Conservation (phyloP, 2,329 filamentous ascomycete species). For the Aureobasidium sp. region DNA sequence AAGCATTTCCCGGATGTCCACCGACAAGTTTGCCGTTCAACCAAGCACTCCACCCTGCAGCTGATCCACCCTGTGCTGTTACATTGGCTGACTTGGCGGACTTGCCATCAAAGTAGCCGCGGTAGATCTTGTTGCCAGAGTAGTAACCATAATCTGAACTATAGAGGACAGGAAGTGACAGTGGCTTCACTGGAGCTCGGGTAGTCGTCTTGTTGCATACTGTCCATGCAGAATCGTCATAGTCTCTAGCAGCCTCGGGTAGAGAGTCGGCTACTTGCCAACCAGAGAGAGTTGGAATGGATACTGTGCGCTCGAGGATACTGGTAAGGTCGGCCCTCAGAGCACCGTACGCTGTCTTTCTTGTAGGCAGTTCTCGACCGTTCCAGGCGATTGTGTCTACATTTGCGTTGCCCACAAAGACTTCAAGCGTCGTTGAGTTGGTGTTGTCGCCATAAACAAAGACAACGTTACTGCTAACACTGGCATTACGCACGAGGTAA, state of each 20-base stretch:
- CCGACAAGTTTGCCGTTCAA: constrained; percentile 52
- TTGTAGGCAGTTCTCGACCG: constrained; percentile 27
- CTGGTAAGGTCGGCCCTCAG: constrained; percentile 28
- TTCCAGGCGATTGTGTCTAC: constrained; percentile 33
- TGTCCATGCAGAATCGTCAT: constrained; percentile 42
- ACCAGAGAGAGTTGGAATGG: constrained; percentile 34
- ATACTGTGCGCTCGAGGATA: constrained; percentile 23
- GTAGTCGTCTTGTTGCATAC: constrained; percentile 32
- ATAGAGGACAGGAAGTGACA: constrained; percentile 36
- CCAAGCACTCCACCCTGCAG: constrained; percentile 52
- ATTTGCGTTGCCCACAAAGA: constrained; percentile 32
- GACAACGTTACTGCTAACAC: constrained; percentile 29
- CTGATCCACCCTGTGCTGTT: constrained; percentile 45
- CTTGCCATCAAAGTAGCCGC: constrained; percentile 34
- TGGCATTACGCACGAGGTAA: constrained; percentile 34
- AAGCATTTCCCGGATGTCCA: constrained; percentile 47
- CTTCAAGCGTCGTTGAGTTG: constrained; percentile 33
- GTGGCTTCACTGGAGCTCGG: constrained; percentile 30
- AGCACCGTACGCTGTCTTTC: constrained; percentile 31
- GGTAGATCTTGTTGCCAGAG: constrained; percentile 36
- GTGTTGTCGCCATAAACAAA: constrained; percentile 32
- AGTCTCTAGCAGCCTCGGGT: constrained; percentile 41
- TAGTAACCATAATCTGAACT: constrained; percentile 38
- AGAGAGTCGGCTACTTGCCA: constrained; percentile 46
- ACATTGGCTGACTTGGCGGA: constrained; percentile 34